These are phyloP conservation scores for Gossypium davidsonii DNA, from an alignment of 441 rosid genomes.

Conservation along the genomic window DNA sequence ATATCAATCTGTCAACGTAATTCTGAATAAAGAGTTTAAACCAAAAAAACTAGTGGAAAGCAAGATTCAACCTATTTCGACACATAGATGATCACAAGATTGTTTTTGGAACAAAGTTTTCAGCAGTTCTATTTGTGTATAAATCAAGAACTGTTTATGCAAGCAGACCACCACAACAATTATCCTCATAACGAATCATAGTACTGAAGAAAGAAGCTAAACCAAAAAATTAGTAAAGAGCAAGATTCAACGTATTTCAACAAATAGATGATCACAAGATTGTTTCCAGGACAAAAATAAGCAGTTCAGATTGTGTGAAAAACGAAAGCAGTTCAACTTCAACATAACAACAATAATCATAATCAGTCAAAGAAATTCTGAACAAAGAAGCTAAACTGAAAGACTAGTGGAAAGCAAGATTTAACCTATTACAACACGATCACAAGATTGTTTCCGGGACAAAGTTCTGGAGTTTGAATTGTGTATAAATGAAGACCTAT, in stretches of 20 bases:
- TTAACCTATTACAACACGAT: background rate
- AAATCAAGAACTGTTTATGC: too few relatives aligned
- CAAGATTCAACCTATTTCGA: slow-evolving; percentile 1
- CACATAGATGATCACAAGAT: background rate
- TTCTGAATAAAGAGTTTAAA: slow-evolving; percentile 9
- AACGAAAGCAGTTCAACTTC: background rate
- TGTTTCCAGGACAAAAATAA: background rate
- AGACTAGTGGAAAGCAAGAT: slow-evolving; percentile 1
- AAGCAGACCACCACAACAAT: background rate
- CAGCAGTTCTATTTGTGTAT: background rate
- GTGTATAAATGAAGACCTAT: background rate
- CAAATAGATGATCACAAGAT: background rate
- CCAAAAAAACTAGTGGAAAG: background rate
- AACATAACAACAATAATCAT: background rate
- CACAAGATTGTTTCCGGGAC: background rate
- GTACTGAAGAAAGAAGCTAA: slow-evolving; percentile 3
- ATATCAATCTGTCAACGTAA: background rate
- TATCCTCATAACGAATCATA: background rate
- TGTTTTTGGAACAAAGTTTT: background rate
- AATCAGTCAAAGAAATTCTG: background rate
- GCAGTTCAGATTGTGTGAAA: background rate
- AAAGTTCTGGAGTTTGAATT: background rate
- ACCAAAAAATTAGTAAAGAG: background rate
- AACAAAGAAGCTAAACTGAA: slow-evolving; percentile 8
- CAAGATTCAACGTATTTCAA: background rate